Base-by-base conservation (phyloP, 2,329 filamentous ascomycete species). In the Aspergillus sp. region DNA sequence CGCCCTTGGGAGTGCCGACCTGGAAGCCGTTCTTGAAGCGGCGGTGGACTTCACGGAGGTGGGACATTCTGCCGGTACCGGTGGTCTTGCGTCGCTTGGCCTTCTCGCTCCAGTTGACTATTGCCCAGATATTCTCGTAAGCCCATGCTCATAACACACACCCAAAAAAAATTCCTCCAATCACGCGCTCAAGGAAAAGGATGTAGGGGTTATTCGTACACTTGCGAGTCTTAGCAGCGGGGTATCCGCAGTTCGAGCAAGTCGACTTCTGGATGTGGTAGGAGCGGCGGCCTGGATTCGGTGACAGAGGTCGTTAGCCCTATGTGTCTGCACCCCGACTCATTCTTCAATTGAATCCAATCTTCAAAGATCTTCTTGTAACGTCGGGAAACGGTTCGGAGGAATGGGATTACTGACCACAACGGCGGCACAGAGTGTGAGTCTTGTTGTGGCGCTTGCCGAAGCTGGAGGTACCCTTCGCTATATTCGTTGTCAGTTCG, bases 31-130 rank as follows among this genome's bases (percentile, higher is more conserved):
- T 99, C 87, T 90, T 92, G 89, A 97, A 97, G 84, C 89, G 89
- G 82, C 95, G 90, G 80, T 93, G 86, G 80, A 99, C 89, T 77
- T 87, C 87, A 88, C 96, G 96, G 81, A 99, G 88, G 85, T 93
- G 92, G 80, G 92, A 89, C 90, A 93, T 95, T 83, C 95, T 92
- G 82, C 95, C 95, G 79, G 92, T 94, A 77, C 95, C 95, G 81
- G 91, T 94, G 79, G 94, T 97, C 93, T 97, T 98, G 91, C 95
- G 96, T 83, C 95, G 88, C 92, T 98, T 98, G 77, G 93, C 94
- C 91, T 99, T 99, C 89, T 98, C 94, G 83, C 91, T 89, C 95
- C 95, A 99, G 91, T 99, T 97, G 90, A 90, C 94, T 98, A 80
- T 80, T 57, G 66, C 54, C 60, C 54, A 66, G 62, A 69, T 66